Base-by-base conservation (phyloP, 2,329 filamentous ascomycete species). In the Aspergillus quadricinctus region DNA sequence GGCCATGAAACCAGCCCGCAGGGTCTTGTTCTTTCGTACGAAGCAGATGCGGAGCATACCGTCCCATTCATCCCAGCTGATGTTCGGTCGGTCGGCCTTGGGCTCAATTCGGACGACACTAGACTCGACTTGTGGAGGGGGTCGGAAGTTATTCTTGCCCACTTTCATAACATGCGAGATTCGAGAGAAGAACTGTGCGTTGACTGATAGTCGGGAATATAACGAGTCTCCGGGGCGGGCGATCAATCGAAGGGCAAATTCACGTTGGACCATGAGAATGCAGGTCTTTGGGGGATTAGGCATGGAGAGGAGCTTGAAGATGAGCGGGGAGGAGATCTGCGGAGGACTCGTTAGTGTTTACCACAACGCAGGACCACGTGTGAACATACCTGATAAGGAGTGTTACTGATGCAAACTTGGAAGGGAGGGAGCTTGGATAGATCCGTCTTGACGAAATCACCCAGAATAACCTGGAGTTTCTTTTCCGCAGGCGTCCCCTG, bases 11-110 rank as follows among this genome's bases (percentile, higher is more conserved):
- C 83, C 86, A 1, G 89, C 88, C 43, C 90, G 80, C 54, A 96
- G 77, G 0, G 90, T 94, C 74, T 92, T 91, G 76, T 97, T 97
- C 78, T 96, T 94, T 64, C 94, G 81, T 52, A 89, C 86, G 65
- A 96, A 96, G 59, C 87, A 86, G 43, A 96, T 85, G 51, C 90
- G 81, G 59, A 97, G 75, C 70, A 97, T 80, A 9, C 93, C 92
- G 69, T 97, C 93, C 88, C 92, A 97, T 74, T 97, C 94, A 53
- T 95, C 91, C 75, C 93, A 97, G 70, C 86, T 90, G 61, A 97
- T 92, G 64, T 91, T 88, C 53, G 93, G 93, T 40, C 91, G 80
- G 10, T 92, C 92, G 40, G 84, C 82, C 78, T 97, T 95, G 23
- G 92, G 92, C 69, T 93, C 90, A 63, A 97, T 88, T 58, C 92